Percentiles rank a stretch among this genome's conserved stretches.
These are phyloP conservation scores for Saprolegnia parasitica DNA, from an alignment of 352 stramenopile species.

Conservation along the genomic window DNA sequence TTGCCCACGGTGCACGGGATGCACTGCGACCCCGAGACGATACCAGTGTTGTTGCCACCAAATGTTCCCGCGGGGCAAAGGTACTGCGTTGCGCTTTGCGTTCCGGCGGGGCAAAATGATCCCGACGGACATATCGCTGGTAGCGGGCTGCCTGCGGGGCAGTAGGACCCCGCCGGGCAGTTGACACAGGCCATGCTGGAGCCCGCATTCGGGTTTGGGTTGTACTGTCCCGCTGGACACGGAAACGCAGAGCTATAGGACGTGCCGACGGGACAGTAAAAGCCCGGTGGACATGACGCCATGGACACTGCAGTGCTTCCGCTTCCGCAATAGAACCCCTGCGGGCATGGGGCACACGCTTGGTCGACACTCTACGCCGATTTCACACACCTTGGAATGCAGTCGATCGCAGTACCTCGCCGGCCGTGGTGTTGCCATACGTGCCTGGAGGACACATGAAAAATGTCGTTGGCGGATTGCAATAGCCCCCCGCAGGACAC, in stretches of 20 bases:
- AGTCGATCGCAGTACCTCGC: constrained; percentile 41
- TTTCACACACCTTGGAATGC: not conserved
- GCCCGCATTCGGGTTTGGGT: constrained; percentile 43
- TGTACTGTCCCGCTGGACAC: constrained; percentile 86
- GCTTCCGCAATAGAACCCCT: constrained; percentile 77
- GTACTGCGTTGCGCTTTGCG: constrained; percentile 54
- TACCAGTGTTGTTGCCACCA: constrained; percentile 51
- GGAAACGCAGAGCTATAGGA: constrained; percentile 62
- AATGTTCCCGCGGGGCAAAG: constrained; percentile 87
- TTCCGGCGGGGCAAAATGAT: constrained; percentile 80
- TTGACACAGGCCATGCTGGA: constrained; percentile 45
- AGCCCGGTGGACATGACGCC: constrained; percentile 58
- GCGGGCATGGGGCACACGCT: constrained; percentile 63
- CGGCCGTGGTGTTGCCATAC: constrained; percentile 75
- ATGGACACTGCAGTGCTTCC: constrained; percentile 57
- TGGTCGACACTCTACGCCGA: constrained; percentile 61
- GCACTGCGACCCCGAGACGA: constrained; percentile 50
- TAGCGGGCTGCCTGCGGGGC: constrained; percentile 42
- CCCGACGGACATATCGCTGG: constrained; percentile 63
- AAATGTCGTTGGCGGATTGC: constrained; percentile 78
- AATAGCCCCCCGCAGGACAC: constrained; percentile 87
- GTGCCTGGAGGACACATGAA: constrained; percentile 84
- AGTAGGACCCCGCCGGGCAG: constrained; percentile 66
- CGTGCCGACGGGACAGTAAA: constrained; percentile 66
- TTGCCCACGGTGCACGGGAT: constrained; percentile 53